Percentiles rank a stretch among this genome's conserved stretches.
phyloP scores from a whole-genome alignment of 441 rosid species.

The Rhodomyrtus psidioides region DNA sequence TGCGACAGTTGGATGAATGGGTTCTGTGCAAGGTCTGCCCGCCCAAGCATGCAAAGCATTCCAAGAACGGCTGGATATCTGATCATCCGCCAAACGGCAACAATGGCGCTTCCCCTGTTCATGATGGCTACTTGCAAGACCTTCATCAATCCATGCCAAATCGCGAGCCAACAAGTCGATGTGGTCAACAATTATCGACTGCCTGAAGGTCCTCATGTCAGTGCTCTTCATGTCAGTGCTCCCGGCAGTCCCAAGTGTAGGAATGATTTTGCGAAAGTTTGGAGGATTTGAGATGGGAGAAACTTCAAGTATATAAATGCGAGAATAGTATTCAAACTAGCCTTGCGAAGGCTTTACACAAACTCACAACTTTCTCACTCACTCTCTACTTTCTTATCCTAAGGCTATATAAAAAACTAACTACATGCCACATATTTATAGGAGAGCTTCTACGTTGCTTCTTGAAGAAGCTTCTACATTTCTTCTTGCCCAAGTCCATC shows the following conservation, averaged over 20 bases:
- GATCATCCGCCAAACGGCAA: not conserved
- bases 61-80: not conserved
- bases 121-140: not conserved
- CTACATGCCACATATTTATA: too few species aligned
- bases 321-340: too few species aligned
- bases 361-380: too few species aligned
- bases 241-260: not conserved
- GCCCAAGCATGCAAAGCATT: not conserved
- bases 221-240: not conserved
- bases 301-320: too few species aligned
- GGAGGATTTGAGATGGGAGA: too few species aligned
- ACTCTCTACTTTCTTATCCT: too few species aligned
- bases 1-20: constrained; percentile 22
- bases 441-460: too few species aligned
- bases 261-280: too few species aligned
- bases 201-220: not conserved
- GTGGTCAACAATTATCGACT: not conserved
- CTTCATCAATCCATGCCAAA: not conserved
- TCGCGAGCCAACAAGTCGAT: not conserved
- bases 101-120: not conserved
- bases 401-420: too few species aligned
- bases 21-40: constrained; percentile 21
- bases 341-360: too few species aligned
- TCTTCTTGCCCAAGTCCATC: too few species aligned
- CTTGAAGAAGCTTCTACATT: too few species aligned